Percentiles rank a stretch among this genome's conserved stretches.
These are phyloP conservation scores for Aspergillus spinulosporus DNA, from an alignment of 2,329 filamentous ascomycete species.

Conservation along the genomic window DNA sequence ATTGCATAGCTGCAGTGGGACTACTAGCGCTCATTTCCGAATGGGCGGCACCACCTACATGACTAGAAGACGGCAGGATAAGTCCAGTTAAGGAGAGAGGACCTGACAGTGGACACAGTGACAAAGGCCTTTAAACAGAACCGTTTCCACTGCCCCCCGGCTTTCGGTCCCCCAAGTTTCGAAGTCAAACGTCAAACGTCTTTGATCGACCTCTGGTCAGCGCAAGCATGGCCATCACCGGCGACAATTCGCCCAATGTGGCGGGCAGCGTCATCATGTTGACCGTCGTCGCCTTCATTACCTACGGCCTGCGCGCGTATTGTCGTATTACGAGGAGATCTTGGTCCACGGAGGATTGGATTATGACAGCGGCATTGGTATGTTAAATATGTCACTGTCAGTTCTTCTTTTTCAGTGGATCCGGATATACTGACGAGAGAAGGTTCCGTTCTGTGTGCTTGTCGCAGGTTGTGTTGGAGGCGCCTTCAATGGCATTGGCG, in stretches of 20 bases:
- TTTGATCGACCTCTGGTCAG: background rate
- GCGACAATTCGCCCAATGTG: conserved; percentile 23
- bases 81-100: background rate
- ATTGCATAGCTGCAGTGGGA: background rate
- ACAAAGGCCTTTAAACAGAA: background rate
- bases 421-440: conserved; percentile 5
- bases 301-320: conserved; percentile 22
- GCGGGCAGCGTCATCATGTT: conserved; percentile 25
- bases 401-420: background rate
- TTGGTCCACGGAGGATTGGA: conserved; percentile 28
- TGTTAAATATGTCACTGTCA: background rate
- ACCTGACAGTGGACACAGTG: background rate
- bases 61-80: background rate
- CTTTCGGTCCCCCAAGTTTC: background rate
- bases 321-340: conserved; percentile 22
- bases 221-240: conserved; percentile 22
- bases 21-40: background rate
- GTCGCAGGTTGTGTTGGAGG: conserved; percentile 24
- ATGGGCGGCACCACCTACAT: background rate
- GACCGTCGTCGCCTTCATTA: conserved; percentile 21
- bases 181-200: background rate
- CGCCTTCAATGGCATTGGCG: conserved; percentile 28
- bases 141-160: background rate
- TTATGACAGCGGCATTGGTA: conserved; percentile 28
- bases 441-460: conserved; percentile 25